phyloP scores from a whole-genome alignment of 306 rosid genomes.

The Cucumis melo region DNA sequence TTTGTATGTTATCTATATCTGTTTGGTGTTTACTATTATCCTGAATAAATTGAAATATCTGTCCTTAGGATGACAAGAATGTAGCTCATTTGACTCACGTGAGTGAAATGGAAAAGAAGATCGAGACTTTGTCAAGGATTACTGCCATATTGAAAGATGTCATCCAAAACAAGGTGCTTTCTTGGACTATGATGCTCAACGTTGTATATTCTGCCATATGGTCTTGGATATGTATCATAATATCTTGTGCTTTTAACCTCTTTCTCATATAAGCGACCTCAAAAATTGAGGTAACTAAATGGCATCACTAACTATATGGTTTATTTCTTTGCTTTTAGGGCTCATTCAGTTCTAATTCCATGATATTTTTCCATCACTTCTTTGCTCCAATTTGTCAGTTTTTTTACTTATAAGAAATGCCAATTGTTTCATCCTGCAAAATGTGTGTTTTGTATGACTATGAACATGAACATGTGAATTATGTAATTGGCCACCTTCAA shows the following conservation, averaged over 20 bases:
- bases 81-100: constrained; percentile 91
- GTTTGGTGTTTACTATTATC: not conserved
- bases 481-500: not conserved
- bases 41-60: constrained; percentile 11
- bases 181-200: not conserved
- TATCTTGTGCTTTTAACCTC: not conserved
- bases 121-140: constrained; percentile 67
- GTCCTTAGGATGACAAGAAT: constrained; percentile 73
- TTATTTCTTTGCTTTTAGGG: not conserved
- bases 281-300: not conserved
- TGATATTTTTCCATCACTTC: not conserved
- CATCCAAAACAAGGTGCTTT: constrained; percentile 81
- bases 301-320: not conserved
- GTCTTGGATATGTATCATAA: not conserved
- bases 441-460: not conserved
- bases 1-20: not conserved
- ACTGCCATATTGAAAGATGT: constrained; percentile 85
- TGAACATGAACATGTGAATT: not conserved
- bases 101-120: constrained; percentile 92
- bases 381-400: not conserved
- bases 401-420: too few relatives aligned
- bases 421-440: not conserved
- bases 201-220: not conserved
- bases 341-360: not conserved
- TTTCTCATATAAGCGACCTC: not conserved